Conservation (phyloP, 1,139 yeast genomes). For the Candida anutae region DNA sequence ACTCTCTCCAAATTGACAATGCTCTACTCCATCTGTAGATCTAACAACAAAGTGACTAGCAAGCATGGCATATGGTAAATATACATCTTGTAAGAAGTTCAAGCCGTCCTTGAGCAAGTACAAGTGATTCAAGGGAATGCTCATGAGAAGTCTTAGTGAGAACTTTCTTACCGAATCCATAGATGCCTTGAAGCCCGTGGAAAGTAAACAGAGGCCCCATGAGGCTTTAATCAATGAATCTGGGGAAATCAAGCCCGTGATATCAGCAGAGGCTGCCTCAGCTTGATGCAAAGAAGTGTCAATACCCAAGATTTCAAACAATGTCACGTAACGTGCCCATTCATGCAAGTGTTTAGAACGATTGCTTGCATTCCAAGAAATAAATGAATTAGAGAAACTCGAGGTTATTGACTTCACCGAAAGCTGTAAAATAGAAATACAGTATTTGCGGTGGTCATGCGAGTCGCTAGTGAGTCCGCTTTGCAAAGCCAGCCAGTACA, state of each 20-base stretch:
- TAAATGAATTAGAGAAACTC: slow-evolving; percentile 32
- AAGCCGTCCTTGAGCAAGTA: slow-evolving; percentile 42
- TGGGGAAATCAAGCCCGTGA: slow-evolving; percentile 48
- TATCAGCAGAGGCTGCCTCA: slow-evolving; percentile 66
- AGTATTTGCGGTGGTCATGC: slow-evolving; percentile 67
- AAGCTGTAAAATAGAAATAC: slow-evolving; percentile 59
- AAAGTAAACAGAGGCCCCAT: slow-evolving; percentile 68
- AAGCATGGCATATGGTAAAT: slow-evolving; percentile 57
- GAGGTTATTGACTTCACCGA: slow-evolving; percentile 43
- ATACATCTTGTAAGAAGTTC: slow-evolving; percentile 40
- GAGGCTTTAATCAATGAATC: slow-evolving; percentile 47
- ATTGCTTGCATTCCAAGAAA: slow-evolving; percentile 39
- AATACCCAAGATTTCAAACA: slow-evolving; percentile 73
- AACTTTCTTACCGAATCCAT: slow-evolving; percentile 75
- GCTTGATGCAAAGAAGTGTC: slow-evolving; percentile 87
- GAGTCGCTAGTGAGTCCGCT: slow-evolving; percentile 46
- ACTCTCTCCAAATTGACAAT: slow-evolving; percentile 54
- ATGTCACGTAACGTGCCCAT: slow-evolving; percentile 69
- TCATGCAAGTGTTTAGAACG: slow-evolving; percentile 31
- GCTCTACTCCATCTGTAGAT: slow-evolving; percentile 14
- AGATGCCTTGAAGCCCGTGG: slow-evolving; percentile 71
- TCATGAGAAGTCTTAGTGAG: slow-evolving; percentile 49
- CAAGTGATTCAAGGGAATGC: slow-evolving; percentile 42
- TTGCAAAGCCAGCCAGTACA: slow-evolving; percentile 58
- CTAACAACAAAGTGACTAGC: slow-evolving; percentile 53